These are phyloP conservation scores for Graphilbum sp. DNA, from an alignment of 2,329 filamentous ascomycete species.

Conservation along the genomic window DNA sequence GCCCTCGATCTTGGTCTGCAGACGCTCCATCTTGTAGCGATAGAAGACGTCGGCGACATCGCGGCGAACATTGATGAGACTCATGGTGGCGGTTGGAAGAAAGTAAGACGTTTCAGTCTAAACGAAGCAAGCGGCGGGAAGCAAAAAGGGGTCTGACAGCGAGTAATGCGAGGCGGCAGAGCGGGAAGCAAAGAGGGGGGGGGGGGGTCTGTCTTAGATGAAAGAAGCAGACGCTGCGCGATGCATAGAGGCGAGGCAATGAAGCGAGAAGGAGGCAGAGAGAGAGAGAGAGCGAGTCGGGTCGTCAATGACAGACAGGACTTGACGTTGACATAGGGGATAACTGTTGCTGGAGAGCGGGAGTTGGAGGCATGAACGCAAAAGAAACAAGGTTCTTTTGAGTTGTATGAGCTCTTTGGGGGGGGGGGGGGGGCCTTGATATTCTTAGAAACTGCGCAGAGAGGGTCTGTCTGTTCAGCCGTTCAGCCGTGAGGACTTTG, in stretches of 20 bases:
- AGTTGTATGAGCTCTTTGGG: neutral
- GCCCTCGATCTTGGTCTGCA: conserved; percentile 98
- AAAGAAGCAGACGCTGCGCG: no score
- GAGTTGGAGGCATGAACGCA: conserved; percentile 40
- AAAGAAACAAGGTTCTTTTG: conserved; percentile 10
- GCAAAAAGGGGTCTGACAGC: no score
- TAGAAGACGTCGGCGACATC: conserved; percentile 99
- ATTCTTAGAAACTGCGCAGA: no score
- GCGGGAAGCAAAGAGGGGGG: no score
- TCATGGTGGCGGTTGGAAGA: conserved; percentile 67
- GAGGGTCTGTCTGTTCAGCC: no score
- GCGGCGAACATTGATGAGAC: conserved; percentile 94
- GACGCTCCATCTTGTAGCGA: conserved; percentile 99
- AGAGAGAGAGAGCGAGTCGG: conserved; percentile 7
- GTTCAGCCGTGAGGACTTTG: conserved; percentile 92
- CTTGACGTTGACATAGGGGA: conserved; percentile 39
- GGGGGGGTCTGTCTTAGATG: neutral
- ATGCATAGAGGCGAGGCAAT: neutral
- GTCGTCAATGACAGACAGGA: conserved; percentile 38
- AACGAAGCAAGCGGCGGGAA: no score
- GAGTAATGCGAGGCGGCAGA: neutral
- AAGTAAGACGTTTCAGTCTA: no score
- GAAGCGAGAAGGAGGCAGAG: neutral
- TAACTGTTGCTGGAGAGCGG: conserved; percentile 33
- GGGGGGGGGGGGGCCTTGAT: conserved; percentile 1